Percentiles rank a stretch among this genome's conserved stretches.
phyloP scores from a whole-genome alignment of 208 protist species.

The Crithidia acanthocephali region DNA sequence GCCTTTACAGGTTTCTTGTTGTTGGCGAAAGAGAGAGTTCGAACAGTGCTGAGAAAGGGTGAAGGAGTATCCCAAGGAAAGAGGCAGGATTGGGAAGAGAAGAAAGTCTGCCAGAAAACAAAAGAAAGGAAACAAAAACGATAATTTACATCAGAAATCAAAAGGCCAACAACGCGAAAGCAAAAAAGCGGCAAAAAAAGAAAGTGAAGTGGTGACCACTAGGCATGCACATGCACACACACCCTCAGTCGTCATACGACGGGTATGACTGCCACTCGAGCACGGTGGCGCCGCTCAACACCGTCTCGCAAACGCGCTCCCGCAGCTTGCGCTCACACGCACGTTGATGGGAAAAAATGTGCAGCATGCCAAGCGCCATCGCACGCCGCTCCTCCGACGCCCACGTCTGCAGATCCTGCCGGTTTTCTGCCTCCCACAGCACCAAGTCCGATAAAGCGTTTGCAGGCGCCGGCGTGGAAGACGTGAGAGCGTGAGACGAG shows the following conservation, averaged over 20 bases:
- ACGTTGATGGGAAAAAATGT: slow-evolving; percentile 42
- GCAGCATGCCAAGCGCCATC: slow-evolving; percentile 33
- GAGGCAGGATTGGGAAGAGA: too few relatives aligned
- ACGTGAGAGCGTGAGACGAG: too few relatives aligned
- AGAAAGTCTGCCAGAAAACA: too few relatives aligned
- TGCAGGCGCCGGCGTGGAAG: not conserved
- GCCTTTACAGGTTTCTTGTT: too few relatives aligned
- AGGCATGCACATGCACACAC: too few relatives aligned
- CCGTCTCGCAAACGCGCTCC: slow-evolving; percentile 26
- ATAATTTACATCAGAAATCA: too few relatives aligned
- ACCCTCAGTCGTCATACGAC: slow-evolving; percentile 13
- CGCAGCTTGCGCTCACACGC: slow-evolving; percentile 26
- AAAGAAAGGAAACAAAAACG: too few relatives aligned
- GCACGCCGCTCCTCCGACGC: slow-evolving; percentile 40
- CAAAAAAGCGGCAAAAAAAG: not conserved
- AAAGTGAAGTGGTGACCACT: too few relatives aligned
- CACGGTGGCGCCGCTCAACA: slow-evolving; percentile 33
- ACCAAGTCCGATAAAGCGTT: not conserved
- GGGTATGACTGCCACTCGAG: slow-evolving; percentile 49
- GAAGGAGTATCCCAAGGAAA: too few relatives aligned
- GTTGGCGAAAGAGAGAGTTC: too few relatives aligned
- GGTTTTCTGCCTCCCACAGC: slow-evolving; percentile 37
- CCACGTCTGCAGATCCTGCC: slow-evolving; percentile 43
- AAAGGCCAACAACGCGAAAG: too few relatives aligned
- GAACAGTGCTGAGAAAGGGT: too few relatives aligned